Evolutionary conservation across 169 alveolate species (phyloP), one percentile per base, ranked within the genome.

Genomic region (Perkinsus chesapeaki): DNA sequence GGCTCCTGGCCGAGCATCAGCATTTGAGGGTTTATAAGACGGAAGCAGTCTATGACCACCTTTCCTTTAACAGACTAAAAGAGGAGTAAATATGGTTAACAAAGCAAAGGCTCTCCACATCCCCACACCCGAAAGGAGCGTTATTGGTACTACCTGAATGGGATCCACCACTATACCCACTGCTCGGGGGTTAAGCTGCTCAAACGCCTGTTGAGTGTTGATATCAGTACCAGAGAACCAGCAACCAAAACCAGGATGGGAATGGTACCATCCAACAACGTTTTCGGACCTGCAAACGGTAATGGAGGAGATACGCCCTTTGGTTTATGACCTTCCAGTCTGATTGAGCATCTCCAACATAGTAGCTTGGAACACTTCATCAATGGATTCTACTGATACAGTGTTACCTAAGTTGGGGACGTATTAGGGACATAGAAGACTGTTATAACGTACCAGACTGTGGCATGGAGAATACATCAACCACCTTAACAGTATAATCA

Each of bases 101-200:
- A 16, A 16, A 43, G 60, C 60, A 16, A 43, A 16, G 16, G 60
- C 5, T 43, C 60, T 16, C 5, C 60, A 43, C 23, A 43, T 5
- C 60, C 60, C 60, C 16, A 5, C 60, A 9, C 5, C 23, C 23
- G 60, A 9, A 5, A 16, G 60, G 60, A 43, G 82, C 12, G 12
- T 3, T 1, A 1, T 20, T 16, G 27, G 82, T 16, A 60, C 82
- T 60, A 60, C 82, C 95, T 99, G 99, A 31, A 99, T 99, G 23
- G 99, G 99, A 94, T 99, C 99, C 39, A 99, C 99, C 92, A 99
- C 99, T 20, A 99, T 99, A 23, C 99, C 99, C 91, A 99, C 99
- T 0, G 99, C 99, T 91, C 99, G 97, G 31, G 98, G 99, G 94
- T 98, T 98, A 92, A 98, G 98, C 97, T 98, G 99, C 96, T 99